Percentiles rank a stretch among this genome's conserved stretches.
Conservation (phyloP, 495 filamentous ascomycete genomes). For the Melanomma pulvis-pyrius region DNA sequence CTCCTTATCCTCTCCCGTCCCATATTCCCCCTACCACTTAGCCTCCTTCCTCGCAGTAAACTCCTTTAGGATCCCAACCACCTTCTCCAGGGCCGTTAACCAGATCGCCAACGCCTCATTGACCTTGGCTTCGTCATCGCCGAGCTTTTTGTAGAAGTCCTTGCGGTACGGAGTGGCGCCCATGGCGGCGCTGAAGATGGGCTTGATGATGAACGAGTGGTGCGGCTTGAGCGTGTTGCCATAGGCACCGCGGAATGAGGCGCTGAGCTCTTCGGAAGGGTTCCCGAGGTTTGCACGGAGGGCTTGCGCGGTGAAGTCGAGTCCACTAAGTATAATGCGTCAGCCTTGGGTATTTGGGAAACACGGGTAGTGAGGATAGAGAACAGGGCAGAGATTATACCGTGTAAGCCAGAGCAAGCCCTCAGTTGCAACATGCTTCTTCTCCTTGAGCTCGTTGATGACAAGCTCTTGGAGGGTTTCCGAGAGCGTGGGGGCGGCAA, state of each 20-base stretch:
- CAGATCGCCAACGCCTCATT: conserved; percentile 63
- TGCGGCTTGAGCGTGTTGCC: conserved; percentile 82
- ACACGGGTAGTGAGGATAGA: conserved; percentile 11
- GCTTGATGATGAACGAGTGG: conserved; percentile 84
- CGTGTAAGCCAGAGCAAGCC: conserved; percentile 89
- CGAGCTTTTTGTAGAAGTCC: conserved; percentile 87
- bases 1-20: background rate
- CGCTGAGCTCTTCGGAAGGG: conserved; percentile 70
- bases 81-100: conserved; percentile 72
- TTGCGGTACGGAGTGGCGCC: conserved; percentile 86
- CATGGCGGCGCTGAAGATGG: conserved; percentile 90
- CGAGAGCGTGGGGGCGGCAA: conserved; percentile 74
- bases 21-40: conserved; percentile 24
- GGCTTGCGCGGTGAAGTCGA: conserved; percentile 87
- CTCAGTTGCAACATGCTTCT: conserved; percentile 83
- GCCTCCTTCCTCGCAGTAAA: conserved; percentile 43
- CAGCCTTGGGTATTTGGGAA: conserved; percentile 1
- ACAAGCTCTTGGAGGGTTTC: conserved; percentile 81
- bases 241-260: conserved; percentile 87
- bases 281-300: conserved; percentile 75
- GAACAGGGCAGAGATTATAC: conserved; percentile 51
- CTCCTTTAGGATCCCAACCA: conserved; percentile 43
- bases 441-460: conserved; percentile 80
- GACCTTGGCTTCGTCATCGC: conserved; percentile 65
- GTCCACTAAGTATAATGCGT: conserved; percentile 59